These are phyloP conservation scores for Trypanosoma vivax DNA, from an alignment of 208 protist genomes.

Conservation along the genomic window DNA sequence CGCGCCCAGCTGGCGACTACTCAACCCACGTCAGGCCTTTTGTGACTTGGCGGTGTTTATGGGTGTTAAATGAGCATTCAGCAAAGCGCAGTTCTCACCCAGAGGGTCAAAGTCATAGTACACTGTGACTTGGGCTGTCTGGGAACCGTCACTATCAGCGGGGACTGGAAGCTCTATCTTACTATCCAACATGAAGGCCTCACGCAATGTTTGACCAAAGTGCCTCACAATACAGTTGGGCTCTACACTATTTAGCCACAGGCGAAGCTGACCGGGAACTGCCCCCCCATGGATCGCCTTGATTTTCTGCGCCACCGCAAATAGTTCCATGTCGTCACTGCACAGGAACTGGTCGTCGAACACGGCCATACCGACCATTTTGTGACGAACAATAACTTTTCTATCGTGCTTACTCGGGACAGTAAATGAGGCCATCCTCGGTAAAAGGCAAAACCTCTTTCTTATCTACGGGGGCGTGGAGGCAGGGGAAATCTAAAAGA, in stretches of 20 bases:
- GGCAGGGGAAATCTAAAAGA: no score
- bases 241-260: slow-evolving; percentile 73
- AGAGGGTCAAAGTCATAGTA: slow-evolving; percentile 68
- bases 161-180: background rate
- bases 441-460: background rate
- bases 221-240: slow-evolving; percentile 55
- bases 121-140: slow-evolving; percentile 27
- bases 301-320: slow-evolving; percentile 37
- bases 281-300: slow-evolving; percentile 49
- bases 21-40: no score
- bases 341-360: slow-evolving; percentile 51
- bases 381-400: slow-evolving; percentile 27
- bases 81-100: slow-evolving; percentile 22
- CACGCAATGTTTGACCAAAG: slow-evolving; percentile 30
- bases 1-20: no score
- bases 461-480: no score
- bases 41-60: no score
- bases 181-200: slow-evolving; percentile 29
- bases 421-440: background rate
- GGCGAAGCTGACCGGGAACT: slow-evolving; percentile 18
- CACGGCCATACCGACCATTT: slow-evolving; percentile 68
- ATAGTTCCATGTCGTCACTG: slow-evolving; percentile 25
- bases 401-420: background rate
- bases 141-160: background rate
- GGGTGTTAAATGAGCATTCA: slow-evolving; percentile 13